phyloP scores from a whole-genome alignment of 768 basidiomycete genomes.

The Agrocybe praecox region DNA sequence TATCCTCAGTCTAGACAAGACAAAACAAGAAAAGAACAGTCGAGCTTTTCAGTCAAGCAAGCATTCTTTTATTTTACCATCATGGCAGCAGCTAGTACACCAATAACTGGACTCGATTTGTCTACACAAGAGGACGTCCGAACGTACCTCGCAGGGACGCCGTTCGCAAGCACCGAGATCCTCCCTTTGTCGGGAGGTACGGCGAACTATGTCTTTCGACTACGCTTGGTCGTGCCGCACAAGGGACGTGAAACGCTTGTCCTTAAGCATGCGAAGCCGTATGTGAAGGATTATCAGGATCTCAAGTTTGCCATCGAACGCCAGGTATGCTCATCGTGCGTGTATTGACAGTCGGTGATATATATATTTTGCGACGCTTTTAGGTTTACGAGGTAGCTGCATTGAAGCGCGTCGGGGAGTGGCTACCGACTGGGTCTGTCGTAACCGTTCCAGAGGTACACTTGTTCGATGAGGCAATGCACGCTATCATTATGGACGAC shows the following conservation, averaged over 20 bases:
- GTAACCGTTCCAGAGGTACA: slow-evolving; percentile 53
- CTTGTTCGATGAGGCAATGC: slow-evolving; percentile 47
- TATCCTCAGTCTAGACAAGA: too few species aligned
- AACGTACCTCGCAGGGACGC: slow-evolving; percentile 47
- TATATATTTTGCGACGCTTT: background rate
- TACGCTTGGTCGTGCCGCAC: slow-evolving; percentile 42
- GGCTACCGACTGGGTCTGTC: slow-evolving; percentile 36
- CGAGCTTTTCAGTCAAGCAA: too few species aligned
- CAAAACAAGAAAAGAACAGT: too few species aligned
- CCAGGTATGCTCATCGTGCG: slow-evolving; percentile 55
- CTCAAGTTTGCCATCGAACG: slow-evolving; percentile 39
- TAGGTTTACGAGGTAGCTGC: slow-evolving; percentile 50
- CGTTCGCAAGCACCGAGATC: slow-evolving; percentile 45
- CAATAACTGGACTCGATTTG: slow-evolving; percentile 26
- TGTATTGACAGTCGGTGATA: background rate
- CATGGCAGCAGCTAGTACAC: background rate
- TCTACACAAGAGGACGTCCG: slow-evolving; percentile 34
- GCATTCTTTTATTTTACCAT: too few species aligned
- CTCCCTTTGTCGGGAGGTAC: slow-evolving; percentile 50
- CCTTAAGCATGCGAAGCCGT: slow-evolving; percentile 59
- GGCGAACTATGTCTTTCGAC: slow-evolving; percentile 60
- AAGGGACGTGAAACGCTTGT: slow-evolving; percentile 49
- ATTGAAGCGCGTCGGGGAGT: slow-evolving; percentile 41
- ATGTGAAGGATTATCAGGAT: slow-evolving; percentile 28
- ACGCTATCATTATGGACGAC: slow-evolving; percentile 67